A percentile compares a stretch with the other conserved stretches of the same genome.
Evolutionary conservation across 495 filamentous ascomycete genomes (phyloP).

Genomic region (Xylaria acuta): DNA sequence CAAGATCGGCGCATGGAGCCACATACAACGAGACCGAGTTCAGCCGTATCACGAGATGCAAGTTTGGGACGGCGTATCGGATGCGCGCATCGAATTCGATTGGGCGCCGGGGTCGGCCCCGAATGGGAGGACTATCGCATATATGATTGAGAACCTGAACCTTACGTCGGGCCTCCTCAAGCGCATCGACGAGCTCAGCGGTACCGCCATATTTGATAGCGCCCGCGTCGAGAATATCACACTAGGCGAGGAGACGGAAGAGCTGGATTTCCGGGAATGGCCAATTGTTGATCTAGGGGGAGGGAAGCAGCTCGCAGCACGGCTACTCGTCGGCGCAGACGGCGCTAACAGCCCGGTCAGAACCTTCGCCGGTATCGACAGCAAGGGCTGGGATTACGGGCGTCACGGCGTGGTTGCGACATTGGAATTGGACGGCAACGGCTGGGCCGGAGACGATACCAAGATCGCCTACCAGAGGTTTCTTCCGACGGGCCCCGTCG

Average conservation of each 20-base stretch:
- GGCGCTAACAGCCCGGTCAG: conserved; percentile 94
- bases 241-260: conserved; percentile 71
- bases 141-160: conserved; percentile 96
- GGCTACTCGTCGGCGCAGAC: conserved; percentile 91
- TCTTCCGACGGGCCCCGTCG: conserved; percentile 88
- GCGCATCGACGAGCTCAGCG: conserved; percentile 71
- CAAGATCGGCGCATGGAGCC: conserved; percentile 85
- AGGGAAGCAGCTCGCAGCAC: conserved; percentile 69
- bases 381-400: conserved; percentile 91
- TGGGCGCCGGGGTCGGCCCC: conserved; percentile 60
- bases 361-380: conserved; percentile 82
- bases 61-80: conserved; percentile 95
- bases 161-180: conserved; percentile 76
- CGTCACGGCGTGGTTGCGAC: conserved; percentile 92
- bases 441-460: conserved; percentile 55
- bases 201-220: conserved; percentile 72
- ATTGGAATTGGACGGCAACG: conserved; percentile 67
- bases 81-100: conserved; percentile 87
- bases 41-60: conserved; percentile 92
- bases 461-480: conserved; percentile 95
- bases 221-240: conserved; percentile 77
- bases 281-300: conserved; percentile 76
- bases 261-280: conserved; percentile 82
- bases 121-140: conserved; percentile 71
- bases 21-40: conserved; percentile 70